These are phyloP conservation scores for Fomitopsis serialis DNA, from an alignment of 768 basidiomycete genomes.

Conservation along the genomic window DNA sequence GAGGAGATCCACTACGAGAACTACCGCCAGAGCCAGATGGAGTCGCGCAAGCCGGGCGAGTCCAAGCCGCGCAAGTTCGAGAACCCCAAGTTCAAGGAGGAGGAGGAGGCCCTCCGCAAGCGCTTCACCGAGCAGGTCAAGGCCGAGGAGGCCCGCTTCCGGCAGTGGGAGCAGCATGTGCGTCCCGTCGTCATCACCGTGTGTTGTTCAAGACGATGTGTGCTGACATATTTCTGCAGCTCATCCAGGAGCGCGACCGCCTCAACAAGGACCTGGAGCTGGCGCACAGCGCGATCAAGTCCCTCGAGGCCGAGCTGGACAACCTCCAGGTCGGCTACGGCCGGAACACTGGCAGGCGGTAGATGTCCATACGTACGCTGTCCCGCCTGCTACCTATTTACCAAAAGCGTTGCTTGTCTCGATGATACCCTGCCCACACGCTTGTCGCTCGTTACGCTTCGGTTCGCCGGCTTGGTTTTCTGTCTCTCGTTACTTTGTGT, in stretches of 20 bases:
- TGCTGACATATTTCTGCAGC: slow-evolving; percentile 43
- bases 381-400: not conserved
- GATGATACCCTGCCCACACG: not conserved
- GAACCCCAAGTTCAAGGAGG: slow-evolving; percentile 99
- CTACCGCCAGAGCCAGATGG: slow-evolving; percentile 98
- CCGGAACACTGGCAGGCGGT: slow-evolving; percentile 65
- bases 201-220: not conserved
- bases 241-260: slow-evolving; percentile 96
- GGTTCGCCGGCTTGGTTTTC: not conserved
- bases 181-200: slow-evolving; percentile 25
- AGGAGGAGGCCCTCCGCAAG: slow-evolving; percentile 94
- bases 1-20: slow-evolving; percentile 97
- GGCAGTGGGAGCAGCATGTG: slow-evolving; percentile 99
- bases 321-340: slow-evolving; percentile 83
- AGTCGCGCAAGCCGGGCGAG: slow-evolving; percentile 98
- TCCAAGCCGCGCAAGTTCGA: slow-evolving; percentile 98
- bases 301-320: slow-evolving; percentile 86
- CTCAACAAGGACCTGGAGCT: slow-evolving; percentile 98
- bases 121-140: slow-evolving; percentile 99
- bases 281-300: slow-evolving; percentile 89
- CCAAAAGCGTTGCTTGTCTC: not conserved
- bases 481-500: not conserved
- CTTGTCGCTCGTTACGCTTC: not conserved
- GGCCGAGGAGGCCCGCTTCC: slow-evolving; percentile 93
- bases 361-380: slow-evolving; percentile 11